A percentile compares a stretch with the other conserved stretches of the same genome.
Conservation (phyloP, 257 asterid genomes). For the Solanum corneliomulleri region DNA sequence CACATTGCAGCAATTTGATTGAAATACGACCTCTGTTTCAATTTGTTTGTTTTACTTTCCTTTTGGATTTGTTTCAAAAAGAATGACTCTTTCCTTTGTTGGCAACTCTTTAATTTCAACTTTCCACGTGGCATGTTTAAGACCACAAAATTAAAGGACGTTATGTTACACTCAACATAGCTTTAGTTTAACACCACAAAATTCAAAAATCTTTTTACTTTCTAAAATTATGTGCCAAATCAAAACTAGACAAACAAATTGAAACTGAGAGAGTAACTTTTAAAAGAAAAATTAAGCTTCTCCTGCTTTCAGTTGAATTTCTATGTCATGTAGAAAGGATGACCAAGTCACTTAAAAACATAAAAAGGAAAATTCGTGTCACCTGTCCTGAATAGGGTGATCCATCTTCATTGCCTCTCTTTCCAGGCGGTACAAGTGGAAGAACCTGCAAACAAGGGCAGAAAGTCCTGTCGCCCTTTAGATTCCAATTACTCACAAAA, state of each 20-base stretch:
- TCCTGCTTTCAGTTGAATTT: background rate
- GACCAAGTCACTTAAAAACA: background rate
- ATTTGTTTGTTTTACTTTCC: background rate
- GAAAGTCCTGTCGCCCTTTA: background rate
- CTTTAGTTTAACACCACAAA: background rate
- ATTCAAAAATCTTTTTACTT: background rate
- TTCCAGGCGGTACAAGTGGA: slow-evolving; percentile 98
- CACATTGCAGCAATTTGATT: background rate
- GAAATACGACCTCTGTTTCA: background rate
- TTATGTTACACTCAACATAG: background rate
- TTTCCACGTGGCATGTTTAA: background rate
- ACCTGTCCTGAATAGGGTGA: slow-evolving; percentile 99
- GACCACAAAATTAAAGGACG: background rate
- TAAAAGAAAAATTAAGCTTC: background rate
- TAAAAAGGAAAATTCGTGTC: background rate
- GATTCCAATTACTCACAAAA: background rate
- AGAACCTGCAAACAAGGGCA: slow-evolving; percentile 55
- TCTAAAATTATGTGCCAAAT: background rate
- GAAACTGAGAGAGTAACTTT: background rate
- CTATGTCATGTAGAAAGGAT: background rate
- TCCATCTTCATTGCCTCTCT: slow-evolving; percentile 78
- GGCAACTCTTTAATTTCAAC: background rate
- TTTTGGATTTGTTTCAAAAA: background rate
- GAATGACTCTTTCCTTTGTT: background rate
- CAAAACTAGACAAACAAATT: background rate